These are phyloP conservation scores for Afroboletus lepidellus DNA, from an alignment of 1,284 basidiomycete species.

Conservation along the genomic window DNA sequence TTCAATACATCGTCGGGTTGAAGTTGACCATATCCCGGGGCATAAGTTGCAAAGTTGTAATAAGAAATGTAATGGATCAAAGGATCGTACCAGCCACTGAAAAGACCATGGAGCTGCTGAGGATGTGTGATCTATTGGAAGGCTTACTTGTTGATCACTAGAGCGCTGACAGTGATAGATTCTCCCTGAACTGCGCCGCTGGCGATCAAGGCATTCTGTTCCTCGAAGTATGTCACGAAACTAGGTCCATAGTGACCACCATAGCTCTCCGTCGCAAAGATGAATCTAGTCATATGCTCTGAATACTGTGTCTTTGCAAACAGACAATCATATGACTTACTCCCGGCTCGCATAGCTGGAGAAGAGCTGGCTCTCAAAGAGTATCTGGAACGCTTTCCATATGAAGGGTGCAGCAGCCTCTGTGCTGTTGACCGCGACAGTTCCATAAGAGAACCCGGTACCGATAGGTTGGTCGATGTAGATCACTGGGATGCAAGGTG, in stretches of 20 bases:
- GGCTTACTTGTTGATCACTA: constrained; percentile 54
- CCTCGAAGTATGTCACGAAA: constrained; percentile 64
- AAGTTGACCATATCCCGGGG: constrained; percentile 30
- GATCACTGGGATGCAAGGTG: not conserved
- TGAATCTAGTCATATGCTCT: constrained; percentile 42
- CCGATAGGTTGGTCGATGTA: not conserved
- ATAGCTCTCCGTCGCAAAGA: constrained; percentile 66
- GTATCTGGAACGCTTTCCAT: constrained; percentile 65
- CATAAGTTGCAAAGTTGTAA: constrained; percentile 53
- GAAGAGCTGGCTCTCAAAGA: constrained; percentile 64
- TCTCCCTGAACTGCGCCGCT: constrained; percentile 45
- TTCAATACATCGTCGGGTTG: constrained; percentile 46
- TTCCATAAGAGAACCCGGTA: constrained; percentile 49
- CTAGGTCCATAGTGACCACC: constrained; percentile 68
- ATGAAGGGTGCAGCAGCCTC: constrained; percentile 46
- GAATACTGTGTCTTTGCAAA: not conserved
- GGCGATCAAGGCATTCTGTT: constrained; percentile 61
- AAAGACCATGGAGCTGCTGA: not conserved
- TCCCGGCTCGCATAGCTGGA: constrained; percentile 56
- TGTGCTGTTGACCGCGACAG: constrained; percentile 51
- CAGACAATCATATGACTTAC: constrained; percentile 33
- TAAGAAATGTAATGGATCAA: constrained; percentile 61
- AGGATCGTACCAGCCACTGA: constrained; percentile 66
- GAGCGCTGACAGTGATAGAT: constrained; percentile 42
- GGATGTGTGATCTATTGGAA: constrained; percentile 30